phyloP scores from a whole-genome alignment of 192 early-diverging fungal species.

The Linnemannia hyalina region DNA sequence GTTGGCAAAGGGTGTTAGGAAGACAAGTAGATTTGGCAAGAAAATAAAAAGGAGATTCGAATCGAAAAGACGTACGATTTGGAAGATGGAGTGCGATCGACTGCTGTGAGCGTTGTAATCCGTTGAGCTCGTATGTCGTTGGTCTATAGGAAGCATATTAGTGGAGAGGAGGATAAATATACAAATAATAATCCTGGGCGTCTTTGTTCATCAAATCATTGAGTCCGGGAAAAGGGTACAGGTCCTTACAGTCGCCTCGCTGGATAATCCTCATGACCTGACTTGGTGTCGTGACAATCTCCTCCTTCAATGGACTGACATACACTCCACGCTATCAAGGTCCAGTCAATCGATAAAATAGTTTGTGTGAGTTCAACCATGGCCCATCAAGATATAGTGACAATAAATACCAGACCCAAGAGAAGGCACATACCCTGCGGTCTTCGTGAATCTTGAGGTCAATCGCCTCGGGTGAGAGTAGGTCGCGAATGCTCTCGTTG shows the following conservation, averaged over 20 bases:
- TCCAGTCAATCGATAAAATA: neutral
- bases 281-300: constrained; percentile 76
- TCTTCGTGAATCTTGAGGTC: constrained; percentile 93
- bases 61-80: constrained; percentile 69
- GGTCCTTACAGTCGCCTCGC: constrained; percentile 74
- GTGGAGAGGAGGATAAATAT: neutral
- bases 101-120: constrained; percentile 93
- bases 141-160: constrained; percentile 46
- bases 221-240: neutral
- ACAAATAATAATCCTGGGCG: neutral
- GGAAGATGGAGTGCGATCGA: constrained; percentile 96
- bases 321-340: constrained; percentile 73
- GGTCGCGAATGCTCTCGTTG: constrained; percentile 92
- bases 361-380: neutral
- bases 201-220: neutral
- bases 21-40: too few species aligned
- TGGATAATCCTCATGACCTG: constrained; percentile 83
- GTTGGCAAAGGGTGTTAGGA: neutral
- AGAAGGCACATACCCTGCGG: constrained; percentile 37
- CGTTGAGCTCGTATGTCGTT: constrained; percentile 90
- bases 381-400: neutral
- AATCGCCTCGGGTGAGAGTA: constrained; percentile 84
- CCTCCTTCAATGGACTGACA: constrained; percentile 78
- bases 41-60: neutral
- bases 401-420: neutral